These are phyloP conservation scores for Penicillium hesseltinei DNA, from an alignment of 2,329 filamentous ascomycete species.

Conservation along the genomic window DNA sequence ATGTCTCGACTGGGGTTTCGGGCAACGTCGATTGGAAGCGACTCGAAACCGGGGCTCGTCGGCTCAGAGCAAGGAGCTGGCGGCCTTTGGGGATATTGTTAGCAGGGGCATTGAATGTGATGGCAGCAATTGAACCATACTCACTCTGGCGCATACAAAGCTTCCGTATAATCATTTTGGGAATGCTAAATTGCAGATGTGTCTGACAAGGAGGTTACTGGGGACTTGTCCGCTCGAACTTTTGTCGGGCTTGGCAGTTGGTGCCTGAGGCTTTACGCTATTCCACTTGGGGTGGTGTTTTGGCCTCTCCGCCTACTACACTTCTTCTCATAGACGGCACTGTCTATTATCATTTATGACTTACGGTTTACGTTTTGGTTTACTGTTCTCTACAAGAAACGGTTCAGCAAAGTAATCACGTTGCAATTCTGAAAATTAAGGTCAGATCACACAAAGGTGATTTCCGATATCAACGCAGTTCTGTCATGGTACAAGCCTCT, in stretches of 20 bases:
- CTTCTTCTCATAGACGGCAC: background rate
- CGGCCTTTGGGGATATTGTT: conserved; percentile 32
- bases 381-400: background rate
- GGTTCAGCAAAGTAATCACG: background rate
- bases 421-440: conserved; percentile 16
- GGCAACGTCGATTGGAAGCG: conserved; percentile 35
- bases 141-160: conserved; percentile 42
- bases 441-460: conserved; percentile 6
- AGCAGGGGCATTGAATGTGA: background rate
- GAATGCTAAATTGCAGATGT: conserved; percentile 17
- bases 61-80: conserved; percentile 36
- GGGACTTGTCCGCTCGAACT: conserved; percentile 34
- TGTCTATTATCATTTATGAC: too few relatives aligned
- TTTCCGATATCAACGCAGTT: conserved; percentile 18
- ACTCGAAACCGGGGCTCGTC: conserved; percentile 31
- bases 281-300: conserved; percentile 10
- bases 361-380: background rate
- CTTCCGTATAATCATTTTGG: conserved; percentile 44
- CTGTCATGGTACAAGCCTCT: conserved; percentile 15
- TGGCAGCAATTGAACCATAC: conserved; percentile 15
- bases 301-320: conserved; percentile 3
- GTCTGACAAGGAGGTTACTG: conserved; percentile 14
- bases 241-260: conserved; percentile 37
- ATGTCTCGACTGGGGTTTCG: conserved; percentile 28
- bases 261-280: conserved; percentile 27